phyloP scores from a whole-genome alignment of 73 alveolate genomes.

The Paramecium caudatum region DNA sequence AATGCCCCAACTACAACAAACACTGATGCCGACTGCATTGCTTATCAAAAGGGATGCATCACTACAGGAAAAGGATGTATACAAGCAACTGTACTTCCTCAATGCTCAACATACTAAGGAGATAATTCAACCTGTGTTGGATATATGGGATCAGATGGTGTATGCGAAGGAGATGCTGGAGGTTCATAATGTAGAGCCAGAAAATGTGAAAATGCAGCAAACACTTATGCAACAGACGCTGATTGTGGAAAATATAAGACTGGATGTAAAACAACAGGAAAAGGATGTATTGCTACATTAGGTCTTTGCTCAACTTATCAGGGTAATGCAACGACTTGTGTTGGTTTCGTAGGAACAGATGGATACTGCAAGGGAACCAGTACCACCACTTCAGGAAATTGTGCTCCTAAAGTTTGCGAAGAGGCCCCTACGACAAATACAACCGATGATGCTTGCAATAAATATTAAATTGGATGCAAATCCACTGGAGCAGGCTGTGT shows the following conservation, averaged over 20 bases:
- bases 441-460: slow-evolving; percentile 31
- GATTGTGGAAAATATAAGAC: not conserved
- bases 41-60: slow-evolving; percentile 25
- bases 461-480: slow-evolving; percentile 37
- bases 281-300: not conserved
- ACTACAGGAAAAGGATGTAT: slow-evolving; percentile 50
- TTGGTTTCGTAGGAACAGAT: slow-evolving; percentile 30
- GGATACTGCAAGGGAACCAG: slow-evolving; percentile 63
- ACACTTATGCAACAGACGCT: not conserved
- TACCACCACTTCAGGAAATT: not conserved
- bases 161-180: slow-evolving; percentile 68
- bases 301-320: not conserved
- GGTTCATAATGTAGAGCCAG: slow-evolving; percentile 32
- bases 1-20: slow-evolving; percentile 6
- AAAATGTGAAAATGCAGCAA: slow-evolving; percentile 22
- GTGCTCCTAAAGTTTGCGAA: slow-evolving; percentile 30
- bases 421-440: not conserved
- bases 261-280: slow-evolving; percentile 32
- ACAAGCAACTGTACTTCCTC: not conserved
- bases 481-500: slow-evolving; percentile 55
- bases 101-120: slow-evolving; percentile 6
- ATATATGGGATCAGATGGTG: slow-evolving; percentile 68
- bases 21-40: slow-evolving; percentile 12
- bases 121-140: slow-evolving; percentile 34
- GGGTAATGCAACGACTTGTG: slow-evolving; percentile 41